These are phyloP conservation scores for Monosporascus sp. DNA, from an alignment of 2,329 filamentous ascomycete species.

Conservation along the genomic window DNA sequence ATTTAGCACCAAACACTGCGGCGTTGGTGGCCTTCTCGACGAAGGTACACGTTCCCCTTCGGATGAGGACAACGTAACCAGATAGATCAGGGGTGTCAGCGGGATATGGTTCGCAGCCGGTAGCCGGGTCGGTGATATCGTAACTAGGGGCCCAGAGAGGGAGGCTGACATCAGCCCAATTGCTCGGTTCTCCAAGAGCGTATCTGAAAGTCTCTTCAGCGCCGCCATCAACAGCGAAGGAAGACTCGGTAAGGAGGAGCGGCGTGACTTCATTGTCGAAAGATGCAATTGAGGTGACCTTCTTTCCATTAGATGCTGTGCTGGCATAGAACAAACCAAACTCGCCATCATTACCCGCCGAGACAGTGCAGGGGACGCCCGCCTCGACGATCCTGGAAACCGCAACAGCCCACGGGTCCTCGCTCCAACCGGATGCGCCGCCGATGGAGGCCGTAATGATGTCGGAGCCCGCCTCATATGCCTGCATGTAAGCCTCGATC, in stretches of 20 bases:
- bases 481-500: conserved; percentile 53
- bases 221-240: conserved; percentile 34
- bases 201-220: conserved; percentile 35
- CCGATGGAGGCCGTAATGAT: conserved; percentile 53
- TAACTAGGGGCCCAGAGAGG: conserved; percentile 45
- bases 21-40: conserved; percentile 48
- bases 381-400: conserved; percentile 47
- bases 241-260: conserved; percentile 34
- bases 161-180: conserved; percentile 40
- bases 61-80: conserved; percentile 52
- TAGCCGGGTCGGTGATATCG: conserved; percentile 40
- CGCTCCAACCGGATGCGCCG: conserved; percentile 44
- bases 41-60: conserved; percentile 53
- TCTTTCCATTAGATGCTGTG: conserved; percentile 41
- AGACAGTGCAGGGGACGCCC: conserved; percentile 47
- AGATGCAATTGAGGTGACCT: conserved; percentile 43
- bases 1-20: conserved; percentile 49
- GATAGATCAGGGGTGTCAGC: conserved; percentile 51
- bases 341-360: conserved; percentile 46
- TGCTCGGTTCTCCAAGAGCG: conserved; percentile 32
- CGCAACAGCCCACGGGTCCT: conserved; percentile 44
- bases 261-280: conserved; percentile 42
- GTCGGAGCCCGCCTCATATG: conserved; percentile 53
- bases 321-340: conserved; percentile 44
- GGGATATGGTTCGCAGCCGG: conserved; percentile 48